phyloP scores from a whole-genome alignment of 768 basidiomycete species.

The Termitomyces sp. region DNA sequence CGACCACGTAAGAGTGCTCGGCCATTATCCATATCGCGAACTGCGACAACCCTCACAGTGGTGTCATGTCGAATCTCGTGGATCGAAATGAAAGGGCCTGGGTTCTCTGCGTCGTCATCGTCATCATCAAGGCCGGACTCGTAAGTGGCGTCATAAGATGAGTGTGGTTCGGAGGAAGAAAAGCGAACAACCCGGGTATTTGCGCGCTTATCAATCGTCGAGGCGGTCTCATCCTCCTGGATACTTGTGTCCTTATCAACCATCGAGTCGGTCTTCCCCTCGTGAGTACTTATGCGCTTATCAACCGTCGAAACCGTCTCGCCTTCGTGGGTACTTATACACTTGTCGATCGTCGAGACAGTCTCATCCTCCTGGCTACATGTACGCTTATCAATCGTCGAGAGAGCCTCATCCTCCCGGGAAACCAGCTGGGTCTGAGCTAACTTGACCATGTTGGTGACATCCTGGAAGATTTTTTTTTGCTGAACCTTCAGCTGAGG shows the following conservation, averaged over 20 bases:
- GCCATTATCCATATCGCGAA: conserved; percentile 21
- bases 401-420: background rate
- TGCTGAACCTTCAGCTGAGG: background rate
- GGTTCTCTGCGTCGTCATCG: conserved; percentile 4
- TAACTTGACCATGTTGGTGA: background rate
- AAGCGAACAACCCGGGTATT: background rate
- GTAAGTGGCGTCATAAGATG: background rate
- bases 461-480: background rate
- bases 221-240: background rate
- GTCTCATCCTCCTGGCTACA: background rate
- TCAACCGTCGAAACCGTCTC: background rate
- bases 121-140: background rate
- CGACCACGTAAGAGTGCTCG: conserved; percentile 20
- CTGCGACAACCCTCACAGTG: conserved; percentile 15
- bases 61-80: conserved; percentile 21
- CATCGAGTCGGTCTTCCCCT: background rate
- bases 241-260: background rate
- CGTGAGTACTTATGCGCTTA: too few relatives aligned
- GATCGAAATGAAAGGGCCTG: conserved; percentile 31
- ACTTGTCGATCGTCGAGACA: background rate
- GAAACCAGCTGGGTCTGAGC: background rate
- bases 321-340: background rate
- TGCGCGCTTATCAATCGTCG: background rate
- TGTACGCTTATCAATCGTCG: background rate
- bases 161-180: background rate